These are phyloP conservation scores for Candida cerambycidarum DNA, from an alignment of 805 yeast species.

Conservation along the genomic window DNA sequence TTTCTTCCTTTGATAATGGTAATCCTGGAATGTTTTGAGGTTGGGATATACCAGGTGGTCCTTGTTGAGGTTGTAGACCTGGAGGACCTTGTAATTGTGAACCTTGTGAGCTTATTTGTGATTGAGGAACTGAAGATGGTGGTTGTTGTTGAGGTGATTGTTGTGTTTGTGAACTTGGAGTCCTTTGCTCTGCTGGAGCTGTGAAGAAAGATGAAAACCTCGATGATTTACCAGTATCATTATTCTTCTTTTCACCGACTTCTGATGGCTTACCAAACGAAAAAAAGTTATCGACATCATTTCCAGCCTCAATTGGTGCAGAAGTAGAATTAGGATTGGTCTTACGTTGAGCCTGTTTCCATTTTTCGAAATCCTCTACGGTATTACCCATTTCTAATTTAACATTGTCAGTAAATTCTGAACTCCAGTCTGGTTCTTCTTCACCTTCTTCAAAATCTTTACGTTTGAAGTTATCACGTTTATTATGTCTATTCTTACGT, in stretches of 20 bases:
- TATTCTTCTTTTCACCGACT: constrained; percentile 14
- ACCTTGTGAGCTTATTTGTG: not conserved
- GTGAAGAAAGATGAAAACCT: constrained; percentile 37
- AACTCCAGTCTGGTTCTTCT: constrained; percentile 40
- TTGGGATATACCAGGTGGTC: too few species aligned
- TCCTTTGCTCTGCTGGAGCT: constrained; percentile 10
- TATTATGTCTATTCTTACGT: constrained; percentile 2
- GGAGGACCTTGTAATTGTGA: not conserved
- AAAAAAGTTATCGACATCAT: constrained; percentile 45
- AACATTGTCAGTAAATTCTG: constrained; percentile 24
- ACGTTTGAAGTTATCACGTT: constrained; percentile 8
- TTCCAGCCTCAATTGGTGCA: constrained; percentile 18
- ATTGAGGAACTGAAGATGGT: not conserved
- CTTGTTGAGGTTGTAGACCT: not conserved
- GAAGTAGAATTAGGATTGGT: constrained; percentile 43
- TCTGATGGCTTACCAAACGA: constrained; percentile 36
- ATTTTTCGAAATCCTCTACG: constrained; percentile 57
- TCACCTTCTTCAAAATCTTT: constrained; percentile 11
- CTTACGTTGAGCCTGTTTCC: constrained; percentile 43
- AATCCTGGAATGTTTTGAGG: too few species aligned
- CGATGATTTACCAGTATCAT: constrained; percentile 27
- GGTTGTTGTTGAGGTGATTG: not conserved
- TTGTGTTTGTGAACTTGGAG: constrained; percentile 2
- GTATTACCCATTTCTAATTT: constrained; percentile 47
- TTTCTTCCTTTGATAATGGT: not conserved